Evolutionary conservation across 805 yeast species (phyloP).

Genomic region (Lachancea sp.): DNA sequence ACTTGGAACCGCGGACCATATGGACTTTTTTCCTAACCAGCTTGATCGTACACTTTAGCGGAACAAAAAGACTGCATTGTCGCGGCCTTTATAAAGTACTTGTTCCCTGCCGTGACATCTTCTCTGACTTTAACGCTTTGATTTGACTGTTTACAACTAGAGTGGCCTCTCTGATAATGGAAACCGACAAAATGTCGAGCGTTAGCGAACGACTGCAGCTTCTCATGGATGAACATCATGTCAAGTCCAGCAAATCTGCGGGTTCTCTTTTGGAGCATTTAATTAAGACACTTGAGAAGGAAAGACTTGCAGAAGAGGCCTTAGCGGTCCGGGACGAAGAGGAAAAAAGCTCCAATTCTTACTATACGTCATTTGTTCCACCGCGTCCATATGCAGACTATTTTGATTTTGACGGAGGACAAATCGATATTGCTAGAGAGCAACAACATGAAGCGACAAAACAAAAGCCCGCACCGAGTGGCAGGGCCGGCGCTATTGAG

Average conservation of each 20-base stretch:
- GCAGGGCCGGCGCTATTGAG: neutral
- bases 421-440: neutral
- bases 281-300: slow-evolving; percentile 4
- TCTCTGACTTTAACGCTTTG: no score
- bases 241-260: neutral
- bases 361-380: slow-evolving; percentile 21
- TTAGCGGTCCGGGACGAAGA: neutral
- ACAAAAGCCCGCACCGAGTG: neutral
- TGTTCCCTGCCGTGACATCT: no score
- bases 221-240: slow-evolving; percentile 2
- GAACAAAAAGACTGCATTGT: no score
- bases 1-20: no score
- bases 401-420: slow-evolving; percentile 22
- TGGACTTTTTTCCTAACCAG: no score
- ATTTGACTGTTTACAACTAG: neutral
- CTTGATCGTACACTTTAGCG: no score
- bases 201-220: slow-evolving; percentile 5
- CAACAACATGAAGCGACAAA: neutral
- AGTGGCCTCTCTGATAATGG: neutral
- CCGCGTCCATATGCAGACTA: slow-evolving; percentile 26
- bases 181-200: slow-evolving; percentile 4
- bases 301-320: neutral
- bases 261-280: slow-evolving; percentile 4
- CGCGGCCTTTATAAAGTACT: no score
- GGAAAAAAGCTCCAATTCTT: slow-evolving; percentile 6